Evolutionary conservation across 306 rosid species (phyloP), one percentile per base, ranked within the genome.

Genomic region (Castanospermum australe): DNA sequence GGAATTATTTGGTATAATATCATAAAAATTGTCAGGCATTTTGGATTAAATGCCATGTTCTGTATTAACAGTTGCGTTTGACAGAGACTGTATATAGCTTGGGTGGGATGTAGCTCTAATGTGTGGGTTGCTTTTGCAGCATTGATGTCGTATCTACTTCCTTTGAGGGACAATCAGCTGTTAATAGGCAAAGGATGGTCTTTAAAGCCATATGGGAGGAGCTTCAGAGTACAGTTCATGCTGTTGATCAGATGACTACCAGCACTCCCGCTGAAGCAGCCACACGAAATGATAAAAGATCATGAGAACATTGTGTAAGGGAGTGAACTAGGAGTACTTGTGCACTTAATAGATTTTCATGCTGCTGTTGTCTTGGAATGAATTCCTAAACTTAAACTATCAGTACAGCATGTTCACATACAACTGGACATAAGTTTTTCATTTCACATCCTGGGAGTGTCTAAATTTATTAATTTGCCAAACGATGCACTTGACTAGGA

Each of bases 141-240:
- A 95, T 95, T 48, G 93, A 89, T 39, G 97, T 92, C 55, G 81
- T 95, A 13, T 90, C 97, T 30, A 55, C 89, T 42, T 84, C 95
- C 18, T 95, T 95, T 8, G 99, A 94, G 89, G 99, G 97, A 38
- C 88, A 95, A 70, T 88, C 99, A 2, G 97, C 93, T 13, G 99
- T 92, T 28, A 95, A 88, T 72, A 87, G 99, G 89, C 99, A 95
- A 83, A 90, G 99, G 82, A 91, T 95, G 99, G 97, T 94, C 56
- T 94, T 92, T 82, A 94, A 91, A 79, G 97, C 95, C 75, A 94
- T 94, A 73, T 94, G 97, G 98, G 98, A 94, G 87, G 98, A 94
- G 88, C 98, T 94, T 73, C 97, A 94, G 79, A 91, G 41, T 82
- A 84, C 85, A 12, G 99, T 95, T 56, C 99, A 95, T 71, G 99